Evolutionary conservation across 805 yeast species (phyloP).

Genomic region (Kluyveromyces siamensis): DNA sequence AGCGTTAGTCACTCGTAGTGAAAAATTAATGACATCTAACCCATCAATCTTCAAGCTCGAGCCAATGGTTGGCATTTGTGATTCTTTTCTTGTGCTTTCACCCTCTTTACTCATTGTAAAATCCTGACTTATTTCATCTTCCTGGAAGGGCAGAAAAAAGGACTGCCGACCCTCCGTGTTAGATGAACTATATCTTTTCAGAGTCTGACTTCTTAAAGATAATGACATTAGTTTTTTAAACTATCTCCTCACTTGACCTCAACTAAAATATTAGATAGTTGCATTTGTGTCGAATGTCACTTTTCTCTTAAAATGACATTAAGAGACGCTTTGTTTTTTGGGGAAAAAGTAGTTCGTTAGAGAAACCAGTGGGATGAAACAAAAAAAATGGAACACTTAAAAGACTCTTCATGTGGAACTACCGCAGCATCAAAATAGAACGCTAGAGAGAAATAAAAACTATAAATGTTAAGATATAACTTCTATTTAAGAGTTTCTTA

Average conservation of each 20-base stretch:
- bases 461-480: background rate
- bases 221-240: background rate
- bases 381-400: background rate
- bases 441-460: background rate
- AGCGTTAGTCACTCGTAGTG: background rate
- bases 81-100: background rate
- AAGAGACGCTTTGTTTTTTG: background rate
- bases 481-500: conserved; percentile 35
- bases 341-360: background rate
- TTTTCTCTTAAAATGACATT: background rate
- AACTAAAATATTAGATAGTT: background rate
- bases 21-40: background rate
- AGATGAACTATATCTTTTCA: background rate
- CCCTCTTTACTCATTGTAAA: background rate
- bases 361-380: too few species aligned
- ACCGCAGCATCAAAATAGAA: too few species aligned
- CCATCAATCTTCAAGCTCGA: conserved; percentile 2
- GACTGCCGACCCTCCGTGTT: background rate
- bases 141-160: background rate
- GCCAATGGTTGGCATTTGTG: conserved; percentile 1
- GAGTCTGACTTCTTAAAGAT: background rate
- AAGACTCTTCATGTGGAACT: background rate
- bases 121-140: background rate
- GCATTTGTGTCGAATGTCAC: background rate
- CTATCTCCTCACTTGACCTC: too few species aligned